Evolutionary conservation across 352 stramenopile species (phyloP).

Genomic region (Phytophthora fragariaefolia): DNA sequence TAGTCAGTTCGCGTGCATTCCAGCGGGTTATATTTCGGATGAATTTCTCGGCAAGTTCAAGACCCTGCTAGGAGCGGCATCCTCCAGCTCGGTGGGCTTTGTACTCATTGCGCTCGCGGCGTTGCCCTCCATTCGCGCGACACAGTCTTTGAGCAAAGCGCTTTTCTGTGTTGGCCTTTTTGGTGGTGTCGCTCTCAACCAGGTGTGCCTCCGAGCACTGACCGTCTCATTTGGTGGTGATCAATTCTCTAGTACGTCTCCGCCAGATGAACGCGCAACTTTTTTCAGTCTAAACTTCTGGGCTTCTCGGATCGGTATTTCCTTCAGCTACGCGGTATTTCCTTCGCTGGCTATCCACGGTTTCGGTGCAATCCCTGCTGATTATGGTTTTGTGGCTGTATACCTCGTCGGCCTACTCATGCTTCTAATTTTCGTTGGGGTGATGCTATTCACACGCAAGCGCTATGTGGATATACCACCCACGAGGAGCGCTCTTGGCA

Average conservation of each 20-base stretch:
- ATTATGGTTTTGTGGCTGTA: slow-evolving; percentile 53
- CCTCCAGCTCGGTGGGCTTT: slow-evolving; percentile 55
- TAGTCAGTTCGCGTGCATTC: slow-evolving; percentile 62
- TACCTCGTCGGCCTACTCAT: slow-evolving; percentile 62
- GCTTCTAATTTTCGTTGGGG: slow-evolving; percentile 46
- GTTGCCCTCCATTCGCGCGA: slow-evolving; percentile 45
- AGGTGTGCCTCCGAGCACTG: slow-evolving; percentile 62
- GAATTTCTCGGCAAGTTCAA: slow-evolving; percentile 59
- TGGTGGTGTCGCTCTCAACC: slow-evolving; percentile 50
- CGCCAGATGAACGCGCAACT: slow-evolving; percentile 48
- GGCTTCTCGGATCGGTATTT: slow-evolving; percentile 72
- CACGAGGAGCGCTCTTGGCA: slow-evolving; percentile 48
- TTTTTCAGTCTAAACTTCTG: slow-evolving; percentile 90
- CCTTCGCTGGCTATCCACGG: slow-evolving; percentile 80
- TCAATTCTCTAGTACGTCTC: slow-evolving; percentile 62
- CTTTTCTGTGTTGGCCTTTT: slow-evolving; percentile 73
- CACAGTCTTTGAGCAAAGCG: slow-evolving; percentile 37
- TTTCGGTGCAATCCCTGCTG: slow-evolving; percentile 53
- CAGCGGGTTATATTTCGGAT: slow-evolving; percentile 65
- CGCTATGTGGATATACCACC: slow-evolving; percentile 61
- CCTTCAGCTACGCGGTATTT: slow-evolving; percentile 81
- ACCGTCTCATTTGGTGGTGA: slow-evolving; percentile 69
- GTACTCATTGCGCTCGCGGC: slow-evolving; percentile 54
- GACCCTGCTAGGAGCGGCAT: slow-evolving; percentile 30
- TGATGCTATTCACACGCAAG: slow-evolving; percentile 49